These are phyloP conservation scores for Aspergillus ibericus DNA, from an alignment of 2,329 filamentous ascomycete genomes.

Conservation along the genomic window DNA sequence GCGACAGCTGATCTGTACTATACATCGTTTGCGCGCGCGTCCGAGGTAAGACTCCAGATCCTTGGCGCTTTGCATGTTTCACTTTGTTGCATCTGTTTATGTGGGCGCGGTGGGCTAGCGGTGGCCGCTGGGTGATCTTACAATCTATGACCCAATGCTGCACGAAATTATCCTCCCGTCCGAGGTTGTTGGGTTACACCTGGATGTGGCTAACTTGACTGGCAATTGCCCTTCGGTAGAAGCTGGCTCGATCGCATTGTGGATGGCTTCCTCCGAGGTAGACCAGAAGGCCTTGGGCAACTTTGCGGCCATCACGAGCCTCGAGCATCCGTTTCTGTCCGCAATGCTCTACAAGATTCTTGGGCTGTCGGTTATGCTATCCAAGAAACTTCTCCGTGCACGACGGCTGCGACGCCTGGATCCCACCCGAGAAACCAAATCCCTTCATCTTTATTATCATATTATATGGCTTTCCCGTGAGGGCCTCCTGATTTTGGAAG, in stretches of 20 bases:
- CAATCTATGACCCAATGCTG: not conserved
- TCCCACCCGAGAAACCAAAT: constrained; percentile 72
- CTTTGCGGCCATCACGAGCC: constrained; percentile 76
- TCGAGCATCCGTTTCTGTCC: constrained; percentile 73
- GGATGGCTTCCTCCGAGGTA: constrained; percentile 94
- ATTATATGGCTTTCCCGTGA: constrained; percentile 96
- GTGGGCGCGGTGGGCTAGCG: not conserved
- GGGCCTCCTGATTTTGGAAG: constrained; percentile 81
- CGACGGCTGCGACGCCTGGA: constrained; percentile 82
- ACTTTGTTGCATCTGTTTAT: constrained; percentile 3
- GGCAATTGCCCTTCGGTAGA: constrained; percentile 29
- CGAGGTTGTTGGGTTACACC: not conserved
- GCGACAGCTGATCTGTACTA: constrained; percentile 18
- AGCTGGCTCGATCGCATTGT: constrained; percentile 37
- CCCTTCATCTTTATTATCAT: constrained; percentile 80
- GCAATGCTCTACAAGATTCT: constrained; percentile 84
- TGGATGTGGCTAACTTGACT: constrained; percentile 31
- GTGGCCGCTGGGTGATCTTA: not conserved
- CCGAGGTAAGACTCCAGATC: constrained; percentile 28
- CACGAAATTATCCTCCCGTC: not conserved
- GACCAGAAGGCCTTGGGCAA: constrained; percentile 95
- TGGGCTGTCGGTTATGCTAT: constrained; percentile 84
- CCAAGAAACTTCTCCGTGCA: constrained; percentile 77
- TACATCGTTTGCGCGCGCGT: constrained; percentile 28
- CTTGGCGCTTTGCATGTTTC: constrained; percentile 18